Evolutionary conservation across 1,284 basidiomycete species (phyloP), one percentile per base, ranked within the genome.

Genomic region (Trichosporon sp.): DNA sequence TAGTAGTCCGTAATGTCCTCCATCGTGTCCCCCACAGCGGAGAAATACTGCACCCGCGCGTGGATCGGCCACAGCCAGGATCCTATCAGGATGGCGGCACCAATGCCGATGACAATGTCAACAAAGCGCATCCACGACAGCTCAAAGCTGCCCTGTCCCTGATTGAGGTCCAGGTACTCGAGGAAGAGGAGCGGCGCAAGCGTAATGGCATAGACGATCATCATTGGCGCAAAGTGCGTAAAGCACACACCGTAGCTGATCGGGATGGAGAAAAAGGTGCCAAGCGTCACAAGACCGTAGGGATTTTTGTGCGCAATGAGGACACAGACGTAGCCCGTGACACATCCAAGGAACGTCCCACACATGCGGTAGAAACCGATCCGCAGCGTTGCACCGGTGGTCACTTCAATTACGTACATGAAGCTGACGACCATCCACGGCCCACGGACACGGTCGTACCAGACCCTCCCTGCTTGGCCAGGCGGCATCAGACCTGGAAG

Each of bases 381-480:
- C 10, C 78, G 74, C 32, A 83, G 65, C 3, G 81, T 83, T 4
- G 82, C 82, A 1, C 82, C 83, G 0, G 82, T 82, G 7, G 79
- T 80, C 11, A 80, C 77, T 58, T 84, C 83, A 32, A 84, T 68
- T 10, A 82, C 81, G 65, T 81, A 83, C 65, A 83, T 77, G 70
- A 76, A 80, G 65, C 75, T 77, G 59, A 78, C 68, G 16, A 79
- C 75, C 69, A 79, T 75, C 78, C 82, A 83, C 57, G 78, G 78
- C 16, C 81, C 82, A 23, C 81, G 68, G 19, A 74, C 70, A 0
- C 64, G 49, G 14, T 72, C 70, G 71, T 79, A 84, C 80, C 80
- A 83, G 3, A 64, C 29, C 14, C 80, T 67, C 0, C 77, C 78
- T 13, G 65, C n/a, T 16, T 71, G 63, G 1, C 67, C 69, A 0